phyloP scores from a whole-genome alignment of 2,329 filamentous ascomycete species.

The Fusarium sp. region DNA sequence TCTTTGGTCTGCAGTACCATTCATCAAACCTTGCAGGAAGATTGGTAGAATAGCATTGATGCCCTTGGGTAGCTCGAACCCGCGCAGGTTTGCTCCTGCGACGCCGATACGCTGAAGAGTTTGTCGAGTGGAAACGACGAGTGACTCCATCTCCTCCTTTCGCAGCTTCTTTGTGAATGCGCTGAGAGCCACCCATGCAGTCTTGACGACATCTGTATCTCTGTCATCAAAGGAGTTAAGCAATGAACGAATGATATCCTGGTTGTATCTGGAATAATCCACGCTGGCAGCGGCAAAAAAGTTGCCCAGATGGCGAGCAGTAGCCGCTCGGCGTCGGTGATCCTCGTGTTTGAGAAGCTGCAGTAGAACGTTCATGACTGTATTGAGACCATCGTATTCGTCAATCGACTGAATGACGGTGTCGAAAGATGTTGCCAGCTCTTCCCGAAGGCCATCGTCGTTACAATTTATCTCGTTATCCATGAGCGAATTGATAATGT shows the following conservation, averaged over 20 bases:
- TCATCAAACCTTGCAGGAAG: slow-evolving; percentile 97
- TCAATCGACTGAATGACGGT: slow-evolving; percentile 92
- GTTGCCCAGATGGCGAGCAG: slow-evolving; percentile 81
- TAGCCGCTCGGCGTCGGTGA: slow-evolving; percentile 81
- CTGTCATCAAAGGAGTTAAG: slow-evolving; percentile 92
- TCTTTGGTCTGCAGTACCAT: slow-evolving; percentile 90
- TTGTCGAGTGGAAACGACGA: slow-evolving; percentile 87
- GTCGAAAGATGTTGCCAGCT: slow-evolving; percentile 85
- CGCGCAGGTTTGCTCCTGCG: slow-evolving; percentile 82
- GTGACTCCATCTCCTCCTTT: slow-evolving; percentile 97
- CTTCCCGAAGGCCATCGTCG: slow-evolving; percentile 76
- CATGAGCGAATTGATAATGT: slow-evolving; percentile 92
- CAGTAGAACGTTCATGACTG: slow-evolving; percentile 92
- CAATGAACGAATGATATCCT: slow-evolving; percentile 90
- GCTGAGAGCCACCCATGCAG: slow-evolving; percentile 86
- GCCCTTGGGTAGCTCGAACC: slow-evolving; percentile 93
- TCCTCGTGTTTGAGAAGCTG: slow-evolving; percentile 92
- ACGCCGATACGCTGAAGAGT: slow-evolving; percentile 90
- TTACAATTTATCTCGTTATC: slow-evolving; percentile 85
- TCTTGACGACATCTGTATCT: slow-evolving; percentile 85
- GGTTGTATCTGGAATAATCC: slow-evolving; percentile 96
- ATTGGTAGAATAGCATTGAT: slow-evolving; percentile 97
- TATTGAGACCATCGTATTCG: slow-evolving; percentile 95
- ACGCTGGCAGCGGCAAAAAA: slow-evolving; percentile 86
- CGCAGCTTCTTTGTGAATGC: slow-evolving; percentile 89